phyloP scores from a whole-genome alignment of 164 flowering plant genomes.

The Taxillus chinensis region DNA sequence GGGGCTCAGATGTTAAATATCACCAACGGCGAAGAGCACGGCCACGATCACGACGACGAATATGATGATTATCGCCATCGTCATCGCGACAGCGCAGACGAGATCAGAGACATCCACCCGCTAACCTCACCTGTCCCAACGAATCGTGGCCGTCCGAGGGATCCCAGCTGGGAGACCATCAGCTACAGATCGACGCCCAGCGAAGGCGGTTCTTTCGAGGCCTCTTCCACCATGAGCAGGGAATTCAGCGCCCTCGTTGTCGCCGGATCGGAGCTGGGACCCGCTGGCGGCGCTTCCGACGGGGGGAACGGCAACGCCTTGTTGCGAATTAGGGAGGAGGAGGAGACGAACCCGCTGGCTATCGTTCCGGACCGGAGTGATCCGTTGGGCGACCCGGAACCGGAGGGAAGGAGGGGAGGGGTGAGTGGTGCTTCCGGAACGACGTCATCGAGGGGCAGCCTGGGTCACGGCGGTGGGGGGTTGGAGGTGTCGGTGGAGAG shows the following conservation, averaged over 20 bases:
- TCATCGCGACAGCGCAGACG: not conserved
- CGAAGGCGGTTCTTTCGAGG: conserved; percentile 13
- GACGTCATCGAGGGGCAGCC: conserved; percentile 18
- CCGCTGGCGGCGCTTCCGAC: not conserved
- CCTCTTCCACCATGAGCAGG: conserved; percentile 43
- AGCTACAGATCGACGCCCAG: conserved; percentile 26
- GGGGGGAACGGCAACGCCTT: conserved; percentile 6
- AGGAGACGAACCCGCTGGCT: conserved; percentile 24
- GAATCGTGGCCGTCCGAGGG: conserved; percentile 16
- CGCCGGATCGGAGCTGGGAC: conserved; percentile 22
- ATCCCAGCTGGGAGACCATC: conserved; percentile 27
- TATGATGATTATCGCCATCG: too few species aligned
- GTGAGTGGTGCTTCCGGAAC: not conserved
- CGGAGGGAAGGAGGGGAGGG: not conserved
- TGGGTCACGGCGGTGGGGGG: not conserved
- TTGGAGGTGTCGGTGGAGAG: conserved; percentile 30
- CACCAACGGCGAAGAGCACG: conserved; percentile 7
- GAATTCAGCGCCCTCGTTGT: conserved; percentile 49
- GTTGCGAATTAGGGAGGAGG: conserved; percentile 18
- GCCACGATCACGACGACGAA: not conserved
- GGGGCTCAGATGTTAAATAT: not conserved
- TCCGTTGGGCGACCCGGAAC: not conserved
- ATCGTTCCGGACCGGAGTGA: conserved; percentile 26
- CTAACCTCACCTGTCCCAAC: conserved; percentile 25
- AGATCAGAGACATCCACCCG: conserved; percentile 63